Percentiles rank a stretch among this genome's conserved stretches.
phyloP scores from a whole-genome alignment of 768 basidiomycete species.

The Termitomyces bulborhizus region DNA sequence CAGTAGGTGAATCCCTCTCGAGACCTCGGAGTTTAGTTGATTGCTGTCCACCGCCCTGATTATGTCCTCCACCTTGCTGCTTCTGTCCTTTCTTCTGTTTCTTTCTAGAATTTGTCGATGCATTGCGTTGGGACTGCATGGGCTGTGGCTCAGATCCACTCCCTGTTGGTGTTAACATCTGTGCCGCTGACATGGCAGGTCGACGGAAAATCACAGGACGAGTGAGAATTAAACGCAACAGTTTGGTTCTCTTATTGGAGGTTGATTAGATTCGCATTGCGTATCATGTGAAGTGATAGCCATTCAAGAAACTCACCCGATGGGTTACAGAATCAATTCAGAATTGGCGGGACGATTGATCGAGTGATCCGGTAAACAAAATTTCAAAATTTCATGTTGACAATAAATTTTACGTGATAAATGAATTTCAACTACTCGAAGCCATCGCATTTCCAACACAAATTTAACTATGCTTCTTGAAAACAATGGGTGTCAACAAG shows the following conservation, averaged over 20 bases:
- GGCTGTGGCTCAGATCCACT: not conserved
- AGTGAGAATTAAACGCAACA: not conserved
- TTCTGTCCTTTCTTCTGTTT: constrained; percentile 8
- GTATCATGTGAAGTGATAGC: not conserved
- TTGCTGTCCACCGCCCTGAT: constrained; percentile 2
- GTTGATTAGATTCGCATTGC: not conserved
- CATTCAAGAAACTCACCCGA: not conserved
- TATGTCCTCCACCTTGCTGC: constrained; percentile 1
- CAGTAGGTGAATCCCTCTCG: constrained; percentile 58
- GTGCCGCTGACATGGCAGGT: not conserved
- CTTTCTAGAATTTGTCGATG: constrained; percentile 3
- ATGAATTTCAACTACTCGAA: not conserved
- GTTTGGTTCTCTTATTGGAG: not conserved
- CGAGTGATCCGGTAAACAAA: not conserved
- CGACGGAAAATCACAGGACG: not conserved
- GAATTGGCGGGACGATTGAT: not conserved
- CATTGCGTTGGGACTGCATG: not conserved
- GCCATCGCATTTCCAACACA: too few species aligned
- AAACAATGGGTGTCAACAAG: not conserved
- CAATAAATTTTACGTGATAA: not conserved
- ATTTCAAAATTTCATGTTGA: too few species aligned
- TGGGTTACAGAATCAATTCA: too few species aligned
- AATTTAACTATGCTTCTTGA: not conserved
- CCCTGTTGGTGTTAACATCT: not conserved
- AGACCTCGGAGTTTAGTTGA: constrained; percentile 50